phyloP scores from a whole-genome alignment of 495 filamentous ascomycete species.

The Talaromyces trachyspermus region DNA sequence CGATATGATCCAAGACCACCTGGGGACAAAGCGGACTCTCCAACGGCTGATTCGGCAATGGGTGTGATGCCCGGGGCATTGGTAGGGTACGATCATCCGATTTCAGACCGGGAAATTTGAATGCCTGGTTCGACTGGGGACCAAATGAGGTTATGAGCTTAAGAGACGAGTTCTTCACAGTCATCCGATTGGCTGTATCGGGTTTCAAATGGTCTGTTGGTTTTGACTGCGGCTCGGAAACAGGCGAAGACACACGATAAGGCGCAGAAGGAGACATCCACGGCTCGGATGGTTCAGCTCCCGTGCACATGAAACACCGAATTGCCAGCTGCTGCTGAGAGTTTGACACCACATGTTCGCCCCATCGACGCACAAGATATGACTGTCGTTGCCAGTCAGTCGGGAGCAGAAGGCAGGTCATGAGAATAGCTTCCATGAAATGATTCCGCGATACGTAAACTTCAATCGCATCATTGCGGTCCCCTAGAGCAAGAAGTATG shows the following conservation, averaged over 20 bases:
- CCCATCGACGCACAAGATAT: constrained; percentile 86
- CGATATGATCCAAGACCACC: constrained; percentile 61
- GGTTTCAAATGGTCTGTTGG: constrained; percentile 22
- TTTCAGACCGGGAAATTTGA: constrained; percentile 59
- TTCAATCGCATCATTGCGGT: constrained; percentile 90
- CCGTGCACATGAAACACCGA: constrained; percentile 81
- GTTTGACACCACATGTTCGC: constrained; percentile 80
- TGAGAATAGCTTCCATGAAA: constrained; percentile 83
- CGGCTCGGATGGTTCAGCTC: constrained; percentile 65
- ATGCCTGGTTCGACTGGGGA: constrained; percentile 45
- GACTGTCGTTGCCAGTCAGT: constrained; percentile 85
- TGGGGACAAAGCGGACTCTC: constrained; percentile 78
- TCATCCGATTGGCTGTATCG: constrained; percentile 21
- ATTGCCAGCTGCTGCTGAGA: constrained; percentile 86
- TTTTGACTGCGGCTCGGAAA: constrained; percentile 30
- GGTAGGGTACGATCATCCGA: constrained; percentile 71
- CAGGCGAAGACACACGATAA: constrained; percentile 43
- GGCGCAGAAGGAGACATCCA: constrained; percentile 79
- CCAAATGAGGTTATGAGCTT: constrained; percentile 91
- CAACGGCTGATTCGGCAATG: constrained; percentile 83
- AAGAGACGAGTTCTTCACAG: constrained; percentile 73
- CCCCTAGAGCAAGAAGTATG: constrained; percentile 84
- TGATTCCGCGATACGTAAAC: constrained; percentile 88
- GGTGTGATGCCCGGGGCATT: constrained; percentile 73
- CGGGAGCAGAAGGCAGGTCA: constrained; percentile 68